phyloP scores from a whole-genome alignment of 129 eudicot genomes.

The Sambucus nigra region DNA sequence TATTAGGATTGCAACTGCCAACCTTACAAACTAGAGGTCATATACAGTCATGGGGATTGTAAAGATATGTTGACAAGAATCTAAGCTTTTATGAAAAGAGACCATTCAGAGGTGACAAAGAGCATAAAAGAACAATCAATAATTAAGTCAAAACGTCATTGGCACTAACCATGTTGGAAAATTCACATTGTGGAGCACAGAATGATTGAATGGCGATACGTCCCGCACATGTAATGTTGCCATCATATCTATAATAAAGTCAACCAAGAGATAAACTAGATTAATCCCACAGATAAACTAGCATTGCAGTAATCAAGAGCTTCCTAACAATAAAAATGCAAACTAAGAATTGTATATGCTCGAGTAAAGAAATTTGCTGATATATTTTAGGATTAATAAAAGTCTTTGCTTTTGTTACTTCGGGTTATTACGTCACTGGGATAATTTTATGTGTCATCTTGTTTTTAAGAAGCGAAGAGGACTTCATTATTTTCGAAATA shows the following conservation, averaged over 20 bases:
- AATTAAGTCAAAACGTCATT: background rate
- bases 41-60: background rate
- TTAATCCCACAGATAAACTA: too few relatives aligned
- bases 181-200: constrained; percentile 85
- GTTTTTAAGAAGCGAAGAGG: too few relatives aligned
- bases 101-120: background rate
- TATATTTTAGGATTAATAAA: too few relatives aligned
- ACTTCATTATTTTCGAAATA: too few relatives aligned
- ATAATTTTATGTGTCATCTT: too few relatives aligned
- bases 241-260: constrained; percentile 37
- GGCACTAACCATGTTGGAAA: constrained; percentile 50
- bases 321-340: too few relatives aligned
- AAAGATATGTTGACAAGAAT: background rate
- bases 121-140: background rate
- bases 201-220: constrained; percentile 87
- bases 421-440: too few relatives aligned
- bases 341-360: too few relatives aligned
- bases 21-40: constrained; percentile 3
- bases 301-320: too few relatives aligned
- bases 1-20: background rate
- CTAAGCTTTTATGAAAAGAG: background rate
- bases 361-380: too few relatives aligned
- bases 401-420: too few relatives aligned
- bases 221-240: constrained; percentile 53
- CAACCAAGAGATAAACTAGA: background rate